These are phyloP conservation scores for Vitis hybrid DNA, from an alignment of 177 flowering plant genomes.

Conservation along the genomic window DNA sequence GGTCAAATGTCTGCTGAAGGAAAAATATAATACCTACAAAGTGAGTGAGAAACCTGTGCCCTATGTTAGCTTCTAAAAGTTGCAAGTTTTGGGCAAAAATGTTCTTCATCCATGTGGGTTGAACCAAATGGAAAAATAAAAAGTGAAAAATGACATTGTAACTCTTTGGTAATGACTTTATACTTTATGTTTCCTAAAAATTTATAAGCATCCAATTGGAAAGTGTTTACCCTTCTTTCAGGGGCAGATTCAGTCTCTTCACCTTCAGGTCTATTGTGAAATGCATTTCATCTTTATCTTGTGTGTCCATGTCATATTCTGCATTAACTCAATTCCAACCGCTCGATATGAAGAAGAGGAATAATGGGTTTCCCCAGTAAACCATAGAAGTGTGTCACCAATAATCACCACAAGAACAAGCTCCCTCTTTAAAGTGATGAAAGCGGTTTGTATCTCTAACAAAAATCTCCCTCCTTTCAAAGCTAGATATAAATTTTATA, in stretches of 20 bases:
- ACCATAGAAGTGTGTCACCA: slow-evolving; percentile 42
- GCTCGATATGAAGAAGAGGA: neutral
- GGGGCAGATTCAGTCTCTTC: neutral
- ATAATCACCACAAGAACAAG: slow-evolving; percentile 75
- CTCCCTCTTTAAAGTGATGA: slow-evolving; percentile 76
- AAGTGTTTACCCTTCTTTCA: neutral
- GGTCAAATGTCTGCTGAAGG: too few species aligned
- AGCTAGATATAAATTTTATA: slow-evolving; percentile 62
- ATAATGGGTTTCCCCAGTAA: neutral
- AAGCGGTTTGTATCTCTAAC: slow-evolving; percentile 79
- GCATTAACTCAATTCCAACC: too few species aligned
- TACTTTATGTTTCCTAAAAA: too few species aligned
- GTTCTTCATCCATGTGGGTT: neutral
- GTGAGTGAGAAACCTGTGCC: too few species aligned
- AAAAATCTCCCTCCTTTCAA: slow-evolving; percentile 64
- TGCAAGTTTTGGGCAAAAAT: neutral
- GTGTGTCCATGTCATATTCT: too few species aligned
- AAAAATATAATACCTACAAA: too few species aligned
- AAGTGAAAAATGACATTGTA: neutral
- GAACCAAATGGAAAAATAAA: neutral
- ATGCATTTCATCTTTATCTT: neutral
- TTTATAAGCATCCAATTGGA: too few species aligned
- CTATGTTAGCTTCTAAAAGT: neutral
- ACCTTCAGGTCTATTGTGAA: neutral
- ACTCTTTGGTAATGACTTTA: neutral